Evolutionary conservation across 23 red algal genomes (phyloP), one percentile per base, ranked within the genome.

Genomic region (Gracilariopsis chorda): DNA sequence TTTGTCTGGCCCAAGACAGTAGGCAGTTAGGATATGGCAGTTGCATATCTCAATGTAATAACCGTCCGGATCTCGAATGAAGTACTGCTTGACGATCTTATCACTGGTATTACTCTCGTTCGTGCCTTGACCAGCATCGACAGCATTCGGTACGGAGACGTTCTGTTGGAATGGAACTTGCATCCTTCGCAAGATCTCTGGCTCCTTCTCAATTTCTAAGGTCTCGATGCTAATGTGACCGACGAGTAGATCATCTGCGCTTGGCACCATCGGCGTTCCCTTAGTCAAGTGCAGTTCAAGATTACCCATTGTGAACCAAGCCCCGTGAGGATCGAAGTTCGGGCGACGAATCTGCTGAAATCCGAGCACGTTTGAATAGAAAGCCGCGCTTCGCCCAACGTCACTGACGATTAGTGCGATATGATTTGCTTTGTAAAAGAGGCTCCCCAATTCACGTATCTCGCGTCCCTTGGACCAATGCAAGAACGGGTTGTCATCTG

Each of bases 41-140:
- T 87, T 70, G 30, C 82, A 87, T 35, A 87, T 74, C 16, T 87
- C 82, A 29, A 87, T 72, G 82, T 87, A 87, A 40, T 87, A 87
- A 0, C 82, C 82, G 35, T 87, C 82, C 9, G 82, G 82, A 73
- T 87, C 82, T 16, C 59, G 59, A 52, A 87, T 41, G 30, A 87
- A 87, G 62, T 87, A 87, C 32, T 87, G 82, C 40, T 36, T 23
- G 2, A 87, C 24, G 32, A 74, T 87, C 43, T 56, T 74, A 14
- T 42, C 30, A 25, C 53, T 87, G 19, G 19, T 74, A n/a, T 48
- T 36, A 1, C 25, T 35, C 7, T 14, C 7, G 46, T 73, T 87
- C 11, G 48, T 60, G 4, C 34, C 12, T 51, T 6, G 27, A 5
- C 28, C 63, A 41, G 42, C 64, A 34, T 74, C 82, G 19, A 29